Evolutionary conservation across 805 yeast species (phyloP).

Genomic region (Komagataella populi): DNA sequence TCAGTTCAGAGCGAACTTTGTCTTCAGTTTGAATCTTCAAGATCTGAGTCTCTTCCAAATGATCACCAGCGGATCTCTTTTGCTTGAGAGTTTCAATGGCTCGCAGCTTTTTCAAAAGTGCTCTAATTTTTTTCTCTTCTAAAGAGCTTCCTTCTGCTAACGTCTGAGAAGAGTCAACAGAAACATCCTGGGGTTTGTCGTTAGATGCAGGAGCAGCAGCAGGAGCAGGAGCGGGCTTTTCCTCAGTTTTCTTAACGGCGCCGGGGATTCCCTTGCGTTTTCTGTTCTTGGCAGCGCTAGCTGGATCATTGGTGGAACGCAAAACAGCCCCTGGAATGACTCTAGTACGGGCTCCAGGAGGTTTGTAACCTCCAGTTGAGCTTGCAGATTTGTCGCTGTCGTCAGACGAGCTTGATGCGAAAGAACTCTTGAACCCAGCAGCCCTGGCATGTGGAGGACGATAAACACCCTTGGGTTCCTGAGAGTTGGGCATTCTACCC

Average conservation of each 20-base stretch:
- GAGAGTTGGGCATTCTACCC: constrained; percentile 15
- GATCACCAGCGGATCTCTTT: constrained; percentile 74
- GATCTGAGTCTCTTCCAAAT: constrained; percentile 85
- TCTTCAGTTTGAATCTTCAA: constrained; percentile 81
- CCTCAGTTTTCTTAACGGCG: constrained; percentile 33
- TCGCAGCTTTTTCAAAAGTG: constrained; percentile 80
- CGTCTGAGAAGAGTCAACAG: constrained; percentile 22
- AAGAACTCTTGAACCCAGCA: constrained; percentile 18
- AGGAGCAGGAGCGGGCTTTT: constrained; percentile 4
- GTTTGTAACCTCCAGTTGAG: constrained; percentile 13
- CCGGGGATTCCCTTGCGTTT: constrained; percentile 37
- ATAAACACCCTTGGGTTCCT: constrained; percentile 72
- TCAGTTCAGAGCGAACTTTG: constrained; percentile 63
- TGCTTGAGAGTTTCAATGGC: constrained; percentile 88
- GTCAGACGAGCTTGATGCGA: constrained; percentile 22
- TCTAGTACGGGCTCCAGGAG: constrained; percentile 12
- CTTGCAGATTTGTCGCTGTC: constrained; percentile 12
- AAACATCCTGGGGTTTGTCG: constrained; percentile 5
- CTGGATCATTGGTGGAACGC: constrained; percentile 10
- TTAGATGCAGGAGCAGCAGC: background rate
- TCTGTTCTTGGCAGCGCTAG: constrained; percentile 54
- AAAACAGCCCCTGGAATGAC: constrained; percentile 41
- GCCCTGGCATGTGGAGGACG: constrained; percentile 92
- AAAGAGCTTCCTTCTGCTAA: constrained; percentile 53
- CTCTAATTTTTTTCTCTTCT: constrained; percentile 88